Evolutionary conservation across 2,329 filamentous ascomycete species (phyloP).

Genomic region (Aspergillus sp.): DNA sequence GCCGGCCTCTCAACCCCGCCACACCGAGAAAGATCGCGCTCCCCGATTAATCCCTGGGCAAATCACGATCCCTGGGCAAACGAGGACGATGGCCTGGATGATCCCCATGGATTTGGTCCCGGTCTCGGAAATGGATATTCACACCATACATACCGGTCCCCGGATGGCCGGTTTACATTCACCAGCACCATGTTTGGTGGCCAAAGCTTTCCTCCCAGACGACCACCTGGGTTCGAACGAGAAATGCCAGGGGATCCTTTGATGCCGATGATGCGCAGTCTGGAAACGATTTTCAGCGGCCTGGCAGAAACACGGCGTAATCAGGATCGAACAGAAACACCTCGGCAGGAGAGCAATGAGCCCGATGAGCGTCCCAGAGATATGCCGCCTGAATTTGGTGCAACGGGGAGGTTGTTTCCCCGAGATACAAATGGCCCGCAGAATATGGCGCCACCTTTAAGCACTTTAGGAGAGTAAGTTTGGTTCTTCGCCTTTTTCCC

Average conservation of each 20-base stretch:
- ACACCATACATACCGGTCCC: constrained; percentile 40
- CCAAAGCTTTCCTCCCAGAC: constrained; percentile 12
- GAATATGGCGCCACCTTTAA: constrained; percentile 41
- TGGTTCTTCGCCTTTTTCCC: constrained; percentile 1
- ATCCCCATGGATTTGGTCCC: constrained; percentile 10
- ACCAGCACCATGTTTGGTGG: constrained; percentile 28
- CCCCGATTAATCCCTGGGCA: constrained; percentile 28
- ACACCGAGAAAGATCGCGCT: constrained; percentile 12
- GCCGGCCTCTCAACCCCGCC: constrained; percentile 22
- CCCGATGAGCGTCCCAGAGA: constrained; percentile 7
- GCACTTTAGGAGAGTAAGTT: constrained; percentile 46
- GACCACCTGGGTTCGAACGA: constrained; percentile 6
- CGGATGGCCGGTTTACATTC: constrained; percentile 41
- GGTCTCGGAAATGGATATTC: constrained; percentile 22
- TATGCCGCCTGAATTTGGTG: constrained; percentile 6
- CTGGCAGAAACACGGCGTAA: constrained; percentile 33
- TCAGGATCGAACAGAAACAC: background rate
- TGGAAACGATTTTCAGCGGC: constrained; percentile 44
- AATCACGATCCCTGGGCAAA: constrained; percentile 46
- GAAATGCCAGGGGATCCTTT: constrained; percentile 21
- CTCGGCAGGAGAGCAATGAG: constrained; percentile 3
- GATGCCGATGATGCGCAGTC: constrained; percentile 26
- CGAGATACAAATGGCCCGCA: constrained; percentile 50
- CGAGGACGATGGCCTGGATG: constrained; percentile 42
- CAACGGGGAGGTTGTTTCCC: constrained; percentile 38